Evolutionary conservation across 2,329 filamentous ascomycete genomes (phyloP), one percentile per base, ranked within the genome.

Genomic region (Penicillium sp.): DNA sequence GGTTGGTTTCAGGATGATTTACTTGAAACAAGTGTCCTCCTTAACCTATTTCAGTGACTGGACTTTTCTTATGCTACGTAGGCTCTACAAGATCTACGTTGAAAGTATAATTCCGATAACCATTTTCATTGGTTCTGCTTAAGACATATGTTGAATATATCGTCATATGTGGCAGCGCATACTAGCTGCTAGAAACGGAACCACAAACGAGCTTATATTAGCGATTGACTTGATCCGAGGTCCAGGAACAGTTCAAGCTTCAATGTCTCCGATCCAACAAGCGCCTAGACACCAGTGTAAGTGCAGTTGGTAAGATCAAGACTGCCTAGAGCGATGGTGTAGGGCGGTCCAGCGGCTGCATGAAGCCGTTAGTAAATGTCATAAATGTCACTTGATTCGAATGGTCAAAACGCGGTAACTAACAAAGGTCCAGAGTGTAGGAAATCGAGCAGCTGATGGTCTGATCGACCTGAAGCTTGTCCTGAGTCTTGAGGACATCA

Each of bases 361-460:
- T 4, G 1, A 3, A 41, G 9, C 1, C 2, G 32, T 47, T n/a
- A 38, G 33, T 4, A 18, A 29, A 12, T 31, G 3, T 10, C 18
- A 31, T 4, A 18, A 29, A 12, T 31, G 3, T 10, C 18, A 31
- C 4, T 1, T 6, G 15, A 8, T 8, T 8, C 1, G 7, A n/a
- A 8, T 33, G 4, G 32, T 18, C 2, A 4, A 13, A 28, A 27
- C 12, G 35, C 10, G 12, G 1, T 13, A n/a, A 42, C 40, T 25
- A 47, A 57, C 54, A 49, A 4, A 57, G 44, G 6, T 52, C 29
- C 6, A 57, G 47, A 3, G 49, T 45, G n/a, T 57, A 57, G 13
- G 49, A 28, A 5, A 57, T 40, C 12, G 33, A 42, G 52, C 54
- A 57, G 28, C 33, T 46, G 24, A 56, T 56, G 44, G 25, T 25